Evolutionary conservation across 768 basidiomycete genomes (phyloP).

Genomic region (Kockovaella imperatae): DNA sequence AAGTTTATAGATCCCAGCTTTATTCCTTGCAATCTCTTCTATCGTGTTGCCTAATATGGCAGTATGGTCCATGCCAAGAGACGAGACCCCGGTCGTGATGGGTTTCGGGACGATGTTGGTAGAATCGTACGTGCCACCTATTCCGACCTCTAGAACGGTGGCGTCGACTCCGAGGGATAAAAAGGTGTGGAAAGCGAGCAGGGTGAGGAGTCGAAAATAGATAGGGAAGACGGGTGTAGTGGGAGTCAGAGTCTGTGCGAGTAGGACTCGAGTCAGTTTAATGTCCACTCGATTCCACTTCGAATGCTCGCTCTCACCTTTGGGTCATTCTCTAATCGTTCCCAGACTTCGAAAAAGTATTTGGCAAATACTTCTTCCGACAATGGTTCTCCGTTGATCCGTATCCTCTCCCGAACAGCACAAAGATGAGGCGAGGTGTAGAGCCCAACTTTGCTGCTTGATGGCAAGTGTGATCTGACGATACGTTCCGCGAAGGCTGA

Average conservation of each 20-base stretch:
- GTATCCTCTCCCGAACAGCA: constrained; percentile 88
- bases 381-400: constrained; percentile 81
- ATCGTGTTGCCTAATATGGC: constrained; percentile 79
- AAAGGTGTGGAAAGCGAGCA: constrained; percentile 87
- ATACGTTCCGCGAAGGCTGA: constrained; percentile 87
- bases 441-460: constrained; percentile 67
- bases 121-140: constrained; percentile 88
- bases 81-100: constrained; percentile 78
- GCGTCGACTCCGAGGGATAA: constrained; percentile 65
- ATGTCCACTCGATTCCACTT: not conserved
- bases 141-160: constrained; percentile 90
- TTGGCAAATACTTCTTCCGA: constrained; percentile 79
- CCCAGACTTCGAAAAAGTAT: constrained; percentile 96
- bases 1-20: constrained; percentile 92
- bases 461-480: constrained; percentile 62
- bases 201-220: constrained; percentile 89
- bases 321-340: constrained; percentile 60
- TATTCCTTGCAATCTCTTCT: constrained; percentile 84
- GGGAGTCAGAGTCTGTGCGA: constrained; percentile 21
- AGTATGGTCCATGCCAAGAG: constrained; percentile 87
- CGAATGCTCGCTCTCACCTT: constrained; percentile 47
- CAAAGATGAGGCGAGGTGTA: constrained; percentile 97
- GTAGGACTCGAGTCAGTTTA: not conserved
- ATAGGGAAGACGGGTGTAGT: constrained; percentile 66
- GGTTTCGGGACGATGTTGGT: constrained; percentile 92